These are phyloP conservation scores for Solanum megistacrolobum DNA, from an alignment of 257 asterid genomes.

Conservation along the genomic window DNA sequence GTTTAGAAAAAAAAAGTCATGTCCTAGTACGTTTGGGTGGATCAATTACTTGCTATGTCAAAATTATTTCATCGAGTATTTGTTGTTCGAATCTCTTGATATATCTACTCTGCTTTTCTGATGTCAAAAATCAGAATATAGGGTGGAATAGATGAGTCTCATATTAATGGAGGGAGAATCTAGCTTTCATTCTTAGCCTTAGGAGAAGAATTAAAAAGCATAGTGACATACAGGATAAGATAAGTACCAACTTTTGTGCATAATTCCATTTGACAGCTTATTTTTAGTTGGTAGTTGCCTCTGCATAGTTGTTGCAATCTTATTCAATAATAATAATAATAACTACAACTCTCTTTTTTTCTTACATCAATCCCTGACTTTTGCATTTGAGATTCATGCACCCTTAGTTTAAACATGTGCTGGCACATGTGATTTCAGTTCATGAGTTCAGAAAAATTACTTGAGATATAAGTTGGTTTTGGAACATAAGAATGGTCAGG, in stretches of 20 bases:
- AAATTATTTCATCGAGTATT: not conserved
- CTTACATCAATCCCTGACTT: not conserved
- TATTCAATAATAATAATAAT: not conserved
- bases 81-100: not conserved
- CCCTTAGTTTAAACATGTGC: not conserved
- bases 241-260: not conserved
- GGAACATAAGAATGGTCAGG: not conserved
- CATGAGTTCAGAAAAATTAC: not conserved
- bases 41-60: not conserved
- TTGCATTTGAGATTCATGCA: not conserved
- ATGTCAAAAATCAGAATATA: not conserved
- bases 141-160: not conserved
- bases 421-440: not conserved
- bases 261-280: not conserved
- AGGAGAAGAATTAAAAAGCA: not conserved
- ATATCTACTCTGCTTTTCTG: not conserved
- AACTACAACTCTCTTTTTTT: not conserved
- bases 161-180: not conserved
- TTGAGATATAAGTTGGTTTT: not conserved
- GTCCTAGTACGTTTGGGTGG: not conserved
- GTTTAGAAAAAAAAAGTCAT: not conserved
- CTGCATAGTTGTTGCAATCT: not conserved
- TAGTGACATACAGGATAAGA: not conserved
- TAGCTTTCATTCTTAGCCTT: not conserved
- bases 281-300: not conserved